phyloP scores from a whole-genome alignment of 768 basidiomycete species.

The Ephemerocybe angulata region DNA sequence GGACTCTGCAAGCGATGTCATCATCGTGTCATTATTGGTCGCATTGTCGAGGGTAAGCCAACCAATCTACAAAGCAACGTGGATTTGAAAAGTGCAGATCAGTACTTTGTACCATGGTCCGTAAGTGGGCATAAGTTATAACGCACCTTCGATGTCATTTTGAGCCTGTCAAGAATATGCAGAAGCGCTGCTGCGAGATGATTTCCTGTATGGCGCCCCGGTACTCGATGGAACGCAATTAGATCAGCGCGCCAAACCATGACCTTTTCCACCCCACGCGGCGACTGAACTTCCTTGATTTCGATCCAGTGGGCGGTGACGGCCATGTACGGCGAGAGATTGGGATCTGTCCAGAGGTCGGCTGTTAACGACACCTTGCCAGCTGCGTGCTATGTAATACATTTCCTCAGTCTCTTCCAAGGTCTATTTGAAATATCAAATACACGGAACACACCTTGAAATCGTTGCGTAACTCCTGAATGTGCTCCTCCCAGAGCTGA shows the following conservation, averaged over 20 bases:
- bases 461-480: conserved; percentile 17
- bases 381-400: conserved; percentile 17
- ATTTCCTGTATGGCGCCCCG: conserved; percentile 27
- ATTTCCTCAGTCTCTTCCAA: too few species aligned
- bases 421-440: too few species aligned
- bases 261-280: conserved; percentile 13
- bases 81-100: not conserved
- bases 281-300: not conserved
- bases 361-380: conserved; percentile 30
- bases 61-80: conserved; percentile 10
- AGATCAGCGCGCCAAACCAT: conserved; percentile 22
- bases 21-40: conserved; percentile 15
- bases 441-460: conserved; percentile 20
- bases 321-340: conserved; percentile 26
- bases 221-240: conserved; percentile 27
- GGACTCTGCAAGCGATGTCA: conserved; percentile 10
- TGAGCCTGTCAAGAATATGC: not conserved
- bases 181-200: conserved; percentile 23
- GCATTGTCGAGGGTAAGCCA: conserved; percentile 21
- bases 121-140: not conserved
- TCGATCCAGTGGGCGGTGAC: conserved; percentile 29
- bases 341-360: conserved; percentile 31
- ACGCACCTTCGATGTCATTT: not conserved
- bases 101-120: too few species aligned
- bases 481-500: conserved; percentile 18